Conservation (phyloP, 164 flowering plant genomes). For the Annona squamosa region DNA sequence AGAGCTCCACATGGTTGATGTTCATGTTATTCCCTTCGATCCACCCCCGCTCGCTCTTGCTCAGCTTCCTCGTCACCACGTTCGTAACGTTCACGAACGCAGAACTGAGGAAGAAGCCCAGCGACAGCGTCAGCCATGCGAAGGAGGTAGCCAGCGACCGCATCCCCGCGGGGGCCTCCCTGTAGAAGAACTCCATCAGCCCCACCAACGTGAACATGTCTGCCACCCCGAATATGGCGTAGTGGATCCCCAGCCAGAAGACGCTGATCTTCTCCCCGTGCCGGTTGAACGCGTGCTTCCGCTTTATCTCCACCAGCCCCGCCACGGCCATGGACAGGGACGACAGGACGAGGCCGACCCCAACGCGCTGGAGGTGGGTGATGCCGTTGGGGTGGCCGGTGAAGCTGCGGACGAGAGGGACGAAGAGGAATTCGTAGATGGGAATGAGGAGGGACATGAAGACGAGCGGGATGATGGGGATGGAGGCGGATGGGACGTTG, state of each 20-base stretch:
- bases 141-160: constrained; percentile 62
- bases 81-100: constrained; percentile 45
- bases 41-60: constrained; percentile 47
- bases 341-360: constrained; percentile 55
- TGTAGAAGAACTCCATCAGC: constrained; percentile 57
- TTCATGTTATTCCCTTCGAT: constrained; percentile 40
- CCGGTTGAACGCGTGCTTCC: constrained; percentile 26
- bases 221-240: constrained; percentile 52
- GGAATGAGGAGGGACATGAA: constrained; percentile 56
- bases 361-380: constrained; percentile 63
- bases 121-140: constrained; percentile 41
- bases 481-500: constrained; percentile 43
- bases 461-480: constrained; percentile 52
- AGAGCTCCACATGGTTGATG: constrained; percentile 38
- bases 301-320: constrained; percentile 44
- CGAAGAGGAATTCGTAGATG: constrained; percentile 45
- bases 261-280: constrained; percentile 34
- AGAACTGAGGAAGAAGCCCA: constrained; percentile 62
- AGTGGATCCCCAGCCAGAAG: constrained; percentile 63
- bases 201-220: constrained; percentile 76
- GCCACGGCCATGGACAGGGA: constrained; percentile 53
- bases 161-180: constrained; percentile 59
- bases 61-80: constrained; percentile 30
- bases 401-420: constrained; percentile 49
- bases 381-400: constrained; percentile 51